These are phyloP conservation scores for Ogataea ganodermae DNA, from an alignment of 805 yeast species.

Conservation along the genomic window DNA sequence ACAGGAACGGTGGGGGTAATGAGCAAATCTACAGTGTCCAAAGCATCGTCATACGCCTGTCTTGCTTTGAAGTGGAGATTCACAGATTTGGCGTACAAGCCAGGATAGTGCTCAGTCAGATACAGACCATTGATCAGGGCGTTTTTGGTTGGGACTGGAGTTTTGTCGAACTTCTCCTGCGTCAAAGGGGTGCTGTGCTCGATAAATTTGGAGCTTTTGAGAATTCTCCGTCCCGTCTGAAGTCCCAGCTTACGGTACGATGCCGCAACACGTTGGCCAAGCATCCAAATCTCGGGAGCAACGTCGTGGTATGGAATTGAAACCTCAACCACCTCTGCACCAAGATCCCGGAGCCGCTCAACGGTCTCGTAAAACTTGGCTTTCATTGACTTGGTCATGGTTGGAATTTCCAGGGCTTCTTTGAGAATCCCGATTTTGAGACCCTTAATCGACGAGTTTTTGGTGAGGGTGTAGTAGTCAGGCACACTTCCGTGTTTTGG, in stretches of 20 bases:
- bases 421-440: constrained; percentile 37
- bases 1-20: constrained; percentile 37
- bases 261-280: constrained; percentile 32
- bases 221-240: constrained; percentile 27
- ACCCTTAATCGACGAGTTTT: constrained; percentile 28
- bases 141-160: constrained; percentile 26
- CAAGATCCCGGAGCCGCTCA: constrained; percentile 32
- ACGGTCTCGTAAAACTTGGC: constrained; percentile 32
- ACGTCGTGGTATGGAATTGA: constrained; percentile 39
- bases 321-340: constrained; percentile 38
- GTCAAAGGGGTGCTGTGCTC: constrained; percentile 22
- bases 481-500: constrained; percentile 24
- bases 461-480: constrained; percentile 22
- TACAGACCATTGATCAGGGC: constrained; percentile 36
- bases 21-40: constrained; percentile 36
- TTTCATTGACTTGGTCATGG: constrained; percentile 34
- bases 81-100: constrained; percentile 36
- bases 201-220: constrained; percentile 22
- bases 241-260: constrained; percentile 17
- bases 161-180: constrained; percentile 24
- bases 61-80: constrained; percentile 37
- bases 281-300: constrained; percentile 43
- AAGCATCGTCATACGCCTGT: constrained; percentile 34
- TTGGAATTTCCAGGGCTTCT: constrained; percentile 38
- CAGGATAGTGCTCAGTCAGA: constrained; percentile 36